Evolutionary conservation across 495 filamentous ascomycete species (phyloP).

Genomic region (Letharia columbiana): DNA sequence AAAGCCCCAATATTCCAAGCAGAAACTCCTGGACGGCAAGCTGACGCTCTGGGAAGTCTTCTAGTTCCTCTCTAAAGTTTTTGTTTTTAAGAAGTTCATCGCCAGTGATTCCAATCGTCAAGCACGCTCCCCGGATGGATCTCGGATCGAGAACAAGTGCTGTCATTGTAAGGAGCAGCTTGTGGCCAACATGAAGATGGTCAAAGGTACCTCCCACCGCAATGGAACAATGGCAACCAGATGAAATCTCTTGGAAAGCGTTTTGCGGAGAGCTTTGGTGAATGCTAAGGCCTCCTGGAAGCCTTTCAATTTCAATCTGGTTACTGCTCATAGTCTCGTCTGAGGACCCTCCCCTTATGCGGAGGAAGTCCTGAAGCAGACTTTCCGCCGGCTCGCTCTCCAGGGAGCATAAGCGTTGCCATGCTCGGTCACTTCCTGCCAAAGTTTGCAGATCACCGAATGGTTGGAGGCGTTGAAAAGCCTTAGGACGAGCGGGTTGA

Average conservation of each 20-base stretch:
- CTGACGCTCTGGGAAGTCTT: slow-evolving; percentile 68
- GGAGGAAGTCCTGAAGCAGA: slow-evolving; percentile 29
- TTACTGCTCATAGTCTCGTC: slow-evolving; percentile 31
- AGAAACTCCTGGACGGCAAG: slow-evolving; percentile 62
- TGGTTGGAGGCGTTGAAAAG: slow-evolving; percentile 43
- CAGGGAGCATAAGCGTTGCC: slow-evolving; percentile 62
- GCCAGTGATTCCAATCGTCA: slow-evolving; percentile 81
- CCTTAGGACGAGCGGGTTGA: slow-evolving; percentile 21
- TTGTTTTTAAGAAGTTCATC: slow-evolving; percentile 81
- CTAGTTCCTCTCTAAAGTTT: slow-evolving; percentile 70
- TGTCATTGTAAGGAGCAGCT: slow-evolving; percentile 79
- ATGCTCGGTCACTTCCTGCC: slow-evolving; percentile 40
- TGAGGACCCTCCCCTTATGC: slow-evolving; percentile 28
- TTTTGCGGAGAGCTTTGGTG: slow-evolving; percentile 18
- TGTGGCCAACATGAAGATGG: slow-evolving; percentile 93
- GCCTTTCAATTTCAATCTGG: slow-evolving; percentile 26
- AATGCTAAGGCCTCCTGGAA: slow-evolving; percentile 42
- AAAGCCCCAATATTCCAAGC: slow-evolving; percentile 55
- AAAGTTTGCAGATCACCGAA: slow-evolving; percentile 56
- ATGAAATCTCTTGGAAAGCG: slow-evolving; percentile 20
- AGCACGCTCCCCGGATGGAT: slow-evolving; percentile 23
- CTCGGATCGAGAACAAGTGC: slow-evolving; percentile 55
- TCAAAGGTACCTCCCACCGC: slow-evolving; percentile 95
- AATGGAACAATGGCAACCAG: slow-evolving; percentile 46
- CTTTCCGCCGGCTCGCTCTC: slow-evolving; percentile 49